Evolutionary conservation across 352 stramenopile species (phyloP), one percentile per base, ranked within the genome.

Genomic region (Pythium dissimile): DNA sequence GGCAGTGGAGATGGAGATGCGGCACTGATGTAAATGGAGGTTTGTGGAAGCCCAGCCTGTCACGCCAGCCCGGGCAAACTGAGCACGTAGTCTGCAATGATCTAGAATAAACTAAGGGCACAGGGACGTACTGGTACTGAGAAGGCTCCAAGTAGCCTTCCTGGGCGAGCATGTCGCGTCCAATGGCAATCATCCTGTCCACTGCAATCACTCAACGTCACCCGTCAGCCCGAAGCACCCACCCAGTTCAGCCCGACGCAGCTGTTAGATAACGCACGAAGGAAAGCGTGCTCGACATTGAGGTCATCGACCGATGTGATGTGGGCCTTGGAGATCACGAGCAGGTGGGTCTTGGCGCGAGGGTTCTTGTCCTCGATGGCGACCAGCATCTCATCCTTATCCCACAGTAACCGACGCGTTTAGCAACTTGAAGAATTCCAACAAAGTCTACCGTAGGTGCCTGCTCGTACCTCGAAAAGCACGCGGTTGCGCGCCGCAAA

Each of bases 1-100:
- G 61, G 53, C 77, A 92, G 47, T 92, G 81, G 48, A 92, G 58
- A 38, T 92, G 81, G 26, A 92, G 54, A 42, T 92, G 81, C n/a
- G 72, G 64, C 13, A 92, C 73, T 0, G 81, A 92, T 6, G 77
- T 71, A 55, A 89, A 92, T 27, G 75, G 79, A 18, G 76, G 75
- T 13, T 71, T 74, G 47, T 92, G 81, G 64, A 92, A 92, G 30
- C 81, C 81, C 28, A 92, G 62, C 55, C 81, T 92, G 51, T 42
- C 5, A 16, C 12, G 27, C 49, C 32, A 35, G 26, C n/a, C n/a
- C n/a, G n/a, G n/a, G n/a, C n/a, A n/a, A n/a, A 21, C 5, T 42
- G 18, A 42, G 9, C n/a, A 9, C 28, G 27, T n/a, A 12, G 5
- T 23, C 27, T 30, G 13, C 15, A 28, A 8, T 47, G 13, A 26